Base-by-base conservation (phyloP, 257 asterid species). In the Lithospermum erythrorhizon region DNA sequence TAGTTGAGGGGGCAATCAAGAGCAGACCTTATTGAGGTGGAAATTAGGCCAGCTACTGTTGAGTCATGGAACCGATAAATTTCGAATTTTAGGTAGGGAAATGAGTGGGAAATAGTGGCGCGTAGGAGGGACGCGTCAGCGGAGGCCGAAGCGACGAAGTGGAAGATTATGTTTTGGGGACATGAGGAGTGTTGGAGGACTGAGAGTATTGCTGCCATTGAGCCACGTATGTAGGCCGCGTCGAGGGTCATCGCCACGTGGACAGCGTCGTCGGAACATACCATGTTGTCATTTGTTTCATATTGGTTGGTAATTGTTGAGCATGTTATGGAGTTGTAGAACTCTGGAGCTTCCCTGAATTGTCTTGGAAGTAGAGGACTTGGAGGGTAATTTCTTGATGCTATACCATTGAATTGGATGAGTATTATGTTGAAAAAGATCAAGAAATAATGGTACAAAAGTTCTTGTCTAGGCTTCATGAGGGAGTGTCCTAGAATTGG, bases 11-110 rank as follows among this genome's bases (percentile, higher is more conserved):
- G 91, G 62, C 96, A 86, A 68, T 90, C 98, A 3, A 91, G 85
- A 52, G 98, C 98, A 7, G 96, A 86, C 14, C 96, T 94, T 74
- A 91, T 91, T 25, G 98, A 91, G 27, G 98, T 87, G 30, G 96
- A 91, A 69, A 91, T 91, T 0, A 91, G 71, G 0, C 95, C 81
- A 5, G 94, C 79, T 23, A 91, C 90, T 2, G 71, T 63, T 0
- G 88, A 35, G 71, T 79, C 90, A 0, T 65, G 87, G 55, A 91
- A 87, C 19, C 25, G 64, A 76, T 87, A 83, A 67, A 88, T 71
- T 55, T 62, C 22, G 80, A 85, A 90, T 14, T 57, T 70, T 14
- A 90, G 82, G 77, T 87, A 87, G 0, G 96, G 98, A 57, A 90
- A 90, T 0, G 98, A 81, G 23, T 83, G 54, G 54, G 66, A 37